Percentiles rank a stretch among this genome's conserved stretches.
Conservation (phyloP, 768 basidiomycete genomes). For the Mycena crocata region DNA sequence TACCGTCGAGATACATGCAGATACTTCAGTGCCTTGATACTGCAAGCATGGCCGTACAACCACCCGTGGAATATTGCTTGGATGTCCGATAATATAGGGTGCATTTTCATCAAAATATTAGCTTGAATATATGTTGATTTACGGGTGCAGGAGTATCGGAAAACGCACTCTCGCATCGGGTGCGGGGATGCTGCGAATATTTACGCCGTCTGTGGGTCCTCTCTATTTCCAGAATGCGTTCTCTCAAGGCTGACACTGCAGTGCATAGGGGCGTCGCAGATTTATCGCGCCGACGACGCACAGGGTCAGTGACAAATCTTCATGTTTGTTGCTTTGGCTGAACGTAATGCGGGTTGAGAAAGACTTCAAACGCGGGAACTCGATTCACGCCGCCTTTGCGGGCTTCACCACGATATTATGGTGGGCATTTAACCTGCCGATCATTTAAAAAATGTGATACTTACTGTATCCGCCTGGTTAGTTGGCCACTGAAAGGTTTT, state of each 20-base stretch:
- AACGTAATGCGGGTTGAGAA: not conserved
- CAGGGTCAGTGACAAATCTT: constrained; percentile 37
- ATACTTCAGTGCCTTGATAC: constrained; percentile 46
- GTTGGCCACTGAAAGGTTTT: too few relatives aligned
- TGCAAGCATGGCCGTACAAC: constrained; percentile 50
- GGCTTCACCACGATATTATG: constrained; percentile 44
- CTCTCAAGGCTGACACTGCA: not conserved
- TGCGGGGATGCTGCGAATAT: constrained; percentile 46
- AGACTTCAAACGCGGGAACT: constrained; percentile 50
- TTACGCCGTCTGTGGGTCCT: constrained; percentile 37
- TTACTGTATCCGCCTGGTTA: too few relatives aligned
- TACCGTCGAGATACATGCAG: constrained; percentile 1
- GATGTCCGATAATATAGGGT: constrained; percentile 50
- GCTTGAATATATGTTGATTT: not conserved
- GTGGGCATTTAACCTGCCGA: constrained; percentile 15
- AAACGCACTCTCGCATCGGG: constrained; percentile 47
- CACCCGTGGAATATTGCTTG: constrained; percentile 53
- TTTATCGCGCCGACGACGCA: constrained; percentile 50
- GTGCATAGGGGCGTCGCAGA: constrained; percentile 36
- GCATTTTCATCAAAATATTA: not conserved
- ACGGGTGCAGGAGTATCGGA: constrained; percentile 24
- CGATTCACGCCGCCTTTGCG: constrained; percentile 50
- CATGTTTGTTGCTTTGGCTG: not conserved
- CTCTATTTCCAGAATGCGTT: too few relatives aligned
- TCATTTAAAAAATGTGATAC: not conserved